Base-by-base conservation (phyloP, 306 rosid genomes). In the Erythrophleum fordii region DNA sequence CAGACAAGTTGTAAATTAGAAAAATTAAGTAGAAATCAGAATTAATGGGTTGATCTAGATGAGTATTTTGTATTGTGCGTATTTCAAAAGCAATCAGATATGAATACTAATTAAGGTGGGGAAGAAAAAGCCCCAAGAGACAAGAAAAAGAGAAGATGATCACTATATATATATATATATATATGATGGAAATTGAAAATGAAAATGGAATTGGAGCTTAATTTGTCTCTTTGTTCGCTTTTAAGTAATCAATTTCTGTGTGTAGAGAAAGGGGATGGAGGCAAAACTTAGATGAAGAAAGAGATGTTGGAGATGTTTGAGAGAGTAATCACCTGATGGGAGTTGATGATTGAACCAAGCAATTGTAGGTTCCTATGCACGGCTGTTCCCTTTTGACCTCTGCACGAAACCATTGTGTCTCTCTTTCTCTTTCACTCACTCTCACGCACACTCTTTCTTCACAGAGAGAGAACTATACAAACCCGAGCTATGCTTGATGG, bases 321-420 rank as follows among this genome's bases (percentile, higher is more conserved):
- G 5, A 72, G 78, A 84, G 72, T 59, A 74, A 70, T 84, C 72
- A 91, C 95, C 84, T 82, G 76, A 52, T 67, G 82, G 2, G 89
- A 88, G 80, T 76, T 58, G 29, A 87, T 87, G 85, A 87, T 76
- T 73, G 92, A 87, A 65, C 85, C 89, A 85, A 89, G 95, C 34
- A 86, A 66, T 64, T 87, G 91, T 66, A 91, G 79, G 76, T 87
- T 88, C 80, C 84, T 84, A 73, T 82, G 60, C 76, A 84, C n/a
- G 59, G 79, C 60, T 44, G 78, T 79, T 83, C 81, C 82, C 88
- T 87, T 89, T 80, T 88, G 85, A 83, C 65, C 77, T 69, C 78
- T 89, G 68, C 13, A 37, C 11, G 91, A 87, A 72, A 91, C 92
- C 95, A 91, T 91, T 45, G 20, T 76, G 66, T 67, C 48, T 71